These are phyloP conservation scores for Huntiella moniliformis DNA, from an alignment of 2,329 filamentous ascomycete genomes.

Conservation along the genomic window DNA sequence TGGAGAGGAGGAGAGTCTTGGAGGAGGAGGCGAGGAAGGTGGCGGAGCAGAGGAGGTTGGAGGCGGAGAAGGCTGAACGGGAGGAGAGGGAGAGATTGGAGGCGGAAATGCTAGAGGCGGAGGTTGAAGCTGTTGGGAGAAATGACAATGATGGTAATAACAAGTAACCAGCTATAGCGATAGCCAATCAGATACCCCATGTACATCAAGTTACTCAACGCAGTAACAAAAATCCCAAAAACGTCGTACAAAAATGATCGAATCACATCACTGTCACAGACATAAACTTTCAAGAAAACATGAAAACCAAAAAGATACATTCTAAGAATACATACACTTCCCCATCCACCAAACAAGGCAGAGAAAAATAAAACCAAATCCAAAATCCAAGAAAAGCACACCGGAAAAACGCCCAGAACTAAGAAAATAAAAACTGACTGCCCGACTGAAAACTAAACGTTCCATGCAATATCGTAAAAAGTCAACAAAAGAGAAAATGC, in stretches of 20 bases:
- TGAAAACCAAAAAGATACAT: too few relatives aligned
- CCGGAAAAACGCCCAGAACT: not conserved
- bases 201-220: too few relatives aligned
- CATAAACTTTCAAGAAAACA: conserved; percentile 1
- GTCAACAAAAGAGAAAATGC: too few relatives aligned
- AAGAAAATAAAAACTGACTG: not conserved
- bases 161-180: too few relatives aligned
- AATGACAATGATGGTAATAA: too few relatives aligned
- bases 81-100: not conserved
- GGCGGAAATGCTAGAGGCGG: not conserved
- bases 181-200: too few relatives aligned
- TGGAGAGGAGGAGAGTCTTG: not conserved
- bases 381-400: conserved; percentile 7
- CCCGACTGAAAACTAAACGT: not conserved
- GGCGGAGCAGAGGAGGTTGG: not conserved
- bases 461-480: not conserved
- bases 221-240: not conserved
- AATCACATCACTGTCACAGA: not conserved
- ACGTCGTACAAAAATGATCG: not conserved
- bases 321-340: too few relatives aligned
- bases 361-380: not conserved
- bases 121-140: not conserved
- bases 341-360: not conserved
- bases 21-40: too few relatives aligned
- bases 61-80: not conserved